Evolutionary conservation across 345 rosid genomes (phyloP).

Genomic region (Eucalyptus globulus): DNA sequence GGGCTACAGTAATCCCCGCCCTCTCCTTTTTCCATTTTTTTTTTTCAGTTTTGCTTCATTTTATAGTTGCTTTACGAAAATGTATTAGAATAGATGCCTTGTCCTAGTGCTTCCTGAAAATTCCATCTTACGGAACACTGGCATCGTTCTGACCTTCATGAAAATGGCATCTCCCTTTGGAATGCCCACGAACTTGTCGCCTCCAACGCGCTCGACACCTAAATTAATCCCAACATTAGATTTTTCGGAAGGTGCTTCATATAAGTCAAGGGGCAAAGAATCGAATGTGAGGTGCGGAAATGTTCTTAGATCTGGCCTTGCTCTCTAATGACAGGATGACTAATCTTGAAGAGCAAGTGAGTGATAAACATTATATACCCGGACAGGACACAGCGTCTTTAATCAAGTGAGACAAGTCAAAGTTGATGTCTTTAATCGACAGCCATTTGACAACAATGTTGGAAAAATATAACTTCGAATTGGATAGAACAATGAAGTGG

Average conservation of each 20-base stretch:
- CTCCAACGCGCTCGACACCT: conserved; percentile 80
- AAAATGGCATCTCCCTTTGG: conserved; percentile 78
- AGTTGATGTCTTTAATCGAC: conserved; percentile 66
- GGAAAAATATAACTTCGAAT: too few relatives aligned
- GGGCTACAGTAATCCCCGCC: neutral
- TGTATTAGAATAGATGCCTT: neutral
- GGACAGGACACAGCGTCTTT: conserved; percentile 51
- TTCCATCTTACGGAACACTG: neutral
- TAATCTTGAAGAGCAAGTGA: neutral
- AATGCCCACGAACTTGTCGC: conserved; percentile 75
- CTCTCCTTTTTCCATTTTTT: too few relatives aligned
- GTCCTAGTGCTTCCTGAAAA: neutral
- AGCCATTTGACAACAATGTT: conserved; percentile 19
- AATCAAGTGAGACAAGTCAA: conserved; percentile 69
- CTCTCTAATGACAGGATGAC: neutral
- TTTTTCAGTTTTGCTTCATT: too few relatives aligned
- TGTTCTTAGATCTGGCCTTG: neutral
- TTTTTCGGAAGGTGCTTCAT: neutral
- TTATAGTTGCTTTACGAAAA: too few relatives aligned
- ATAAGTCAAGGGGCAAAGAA: neutral
- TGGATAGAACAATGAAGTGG: too few relatives aligned
- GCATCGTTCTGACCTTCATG: conserved; percentile 56
- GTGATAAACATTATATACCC: conserved; percentile 9
- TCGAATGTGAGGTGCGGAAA: neutral
- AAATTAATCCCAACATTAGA: neutral